Evolutionary conservation across 331 rosid genomes (phyloP), one percentile per base, ranked within the genome.

Genomic region (Saraca asoca): DNA sequence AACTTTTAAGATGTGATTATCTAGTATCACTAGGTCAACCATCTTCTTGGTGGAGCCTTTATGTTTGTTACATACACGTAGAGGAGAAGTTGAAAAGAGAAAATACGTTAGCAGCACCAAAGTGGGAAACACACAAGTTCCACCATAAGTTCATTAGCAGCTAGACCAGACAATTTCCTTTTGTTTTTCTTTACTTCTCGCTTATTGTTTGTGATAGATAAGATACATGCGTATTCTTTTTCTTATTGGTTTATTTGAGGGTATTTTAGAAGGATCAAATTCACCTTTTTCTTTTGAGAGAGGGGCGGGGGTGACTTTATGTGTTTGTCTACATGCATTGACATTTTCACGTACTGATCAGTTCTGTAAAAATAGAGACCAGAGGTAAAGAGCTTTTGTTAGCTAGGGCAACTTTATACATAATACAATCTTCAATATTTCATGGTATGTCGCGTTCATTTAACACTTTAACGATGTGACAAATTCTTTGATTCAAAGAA

Each of bases 21-120:
- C n/a, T n/a, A n/a, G n/a, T n/a, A n/a, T n/a, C n/a, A n/a, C n/a
- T n/a, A n/a, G 31, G 31, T 3, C 31, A 24, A 24, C n/a, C n/a
- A n/a, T 24, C 31, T 24, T 24, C 31, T 24, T 24, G 31, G 31
- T 1, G 31, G n/a, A n/a, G n/a, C n/a, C n/a, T n/a, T n/a, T n/a
- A n/a, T 24, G 2, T 24, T 24, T 24, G 1, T 24, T 24, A 24
- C 31, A 39, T 39, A 7, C 43, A 39, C 8, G 10, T 2, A 39
- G 43, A 39, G 43, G 45, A 45, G 18, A 58, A 34, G 65, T 74
- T 62, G 69, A 74, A 68, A 65, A 75, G 59, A 42, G 29, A 68
- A 73, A 68, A 78, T 59, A 50, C 68, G 68, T 65, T 34, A 76
- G 42, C 79, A 74, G 41, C 66, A 64, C 62, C 78, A 78, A 69